phyloP scores from a whole-genome alignment of 495 filamentous ascomycete genomes.

The Neurospora hispaniola region DNA sequence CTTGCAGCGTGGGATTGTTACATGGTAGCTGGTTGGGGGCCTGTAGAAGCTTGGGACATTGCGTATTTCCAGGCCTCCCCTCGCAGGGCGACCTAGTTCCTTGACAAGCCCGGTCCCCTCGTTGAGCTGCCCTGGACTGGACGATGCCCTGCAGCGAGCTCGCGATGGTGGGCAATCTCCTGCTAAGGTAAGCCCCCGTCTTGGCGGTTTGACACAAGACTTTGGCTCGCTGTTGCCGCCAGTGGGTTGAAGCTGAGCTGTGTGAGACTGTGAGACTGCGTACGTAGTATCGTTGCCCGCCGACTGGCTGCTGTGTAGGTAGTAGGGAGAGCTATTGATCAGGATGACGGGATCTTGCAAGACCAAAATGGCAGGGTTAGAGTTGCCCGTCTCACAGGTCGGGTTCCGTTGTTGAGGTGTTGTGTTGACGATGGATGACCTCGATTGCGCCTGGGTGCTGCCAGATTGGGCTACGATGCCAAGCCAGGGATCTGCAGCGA shows the following conservation, averaged over 20 bases:
- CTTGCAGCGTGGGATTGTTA: neutral
- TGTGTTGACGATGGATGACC: neutral
- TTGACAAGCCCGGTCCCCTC: neutral
- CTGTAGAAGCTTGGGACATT: neutral
- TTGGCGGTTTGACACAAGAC: neutral
- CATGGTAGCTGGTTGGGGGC: neutral
- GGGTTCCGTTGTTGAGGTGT: neutral
- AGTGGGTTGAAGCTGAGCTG: neutral
- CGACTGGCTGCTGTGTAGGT: neutral
- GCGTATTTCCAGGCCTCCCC: neutral
- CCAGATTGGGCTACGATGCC: neutral
- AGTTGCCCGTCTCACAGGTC: neutral
- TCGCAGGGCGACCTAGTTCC: neutral
- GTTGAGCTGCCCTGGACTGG: neutral
- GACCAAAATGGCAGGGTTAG: neutral
- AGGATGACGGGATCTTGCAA: neutral
- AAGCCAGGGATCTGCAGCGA: neutral
- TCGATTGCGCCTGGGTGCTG: neutral
- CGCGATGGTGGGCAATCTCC: neutral
- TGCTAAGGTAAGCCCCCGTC: neutral
- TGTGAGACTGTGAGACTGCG: neutral
- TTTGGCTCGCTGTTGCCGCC: neutral
- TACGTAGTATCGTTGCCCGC: neutral
- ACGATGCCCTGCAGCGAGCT: neutral
- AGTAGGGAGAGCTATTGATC: neutral